phyloP scores from a whole-genome alignment of 2,329 filamentous ascomycete species.

The Neurospora sp. region DNA sequence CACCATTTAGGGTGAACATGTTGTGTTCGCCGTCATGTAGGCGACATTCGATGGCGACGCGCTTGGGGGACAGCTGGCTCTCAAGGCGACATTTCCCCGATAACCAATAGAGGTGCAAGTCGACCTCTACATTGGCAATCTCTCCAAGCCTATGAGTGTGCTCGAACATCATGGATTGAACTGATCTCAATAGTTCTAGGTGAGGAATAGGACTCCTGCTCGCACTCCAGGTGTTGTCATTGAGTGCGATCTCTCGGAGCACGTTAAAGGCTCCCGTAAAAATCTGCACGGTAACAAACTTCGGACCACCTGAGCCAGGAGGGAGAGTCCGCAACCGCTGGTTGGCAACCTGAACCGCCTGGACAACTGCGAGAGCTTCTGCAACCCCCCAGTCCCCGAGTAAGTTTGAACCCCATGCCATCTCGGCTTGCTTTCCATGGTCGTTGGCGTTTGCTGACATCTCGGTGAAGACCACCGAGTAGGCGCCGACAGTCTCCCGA shows the following conservation, averaged over 20 bases:
- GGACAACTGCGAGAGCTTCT: neutral
- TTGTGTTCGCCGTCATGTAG: neutral
- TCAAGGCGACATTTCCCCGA: rapidly evolving
- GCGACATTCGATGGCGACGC: neutral
- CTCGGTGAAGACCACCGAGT: neutral
- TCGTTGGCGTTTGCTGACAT: neutral
- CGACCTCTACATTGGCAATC: neutral
- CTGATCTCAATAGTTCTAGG: neutral
- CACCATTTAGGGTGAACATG: neutral
- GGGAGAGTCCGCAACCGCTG: neutral
- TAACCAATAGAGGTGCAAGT: neutral
- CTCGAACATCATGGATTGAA: neutral
- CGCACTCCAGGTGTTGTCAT: neutral
- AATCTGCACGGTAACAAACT: neutral
- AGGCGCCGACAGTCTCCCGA: neutral
- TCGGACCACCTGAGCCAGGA: neutral
- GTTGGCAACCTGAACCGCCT: neutral
- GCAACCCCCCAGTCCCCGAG: rapidly evolving
- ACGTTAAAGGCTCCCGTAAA: neutral
- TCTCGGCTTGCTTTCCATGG: neutral
- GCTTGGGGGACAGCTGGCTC: neutral
- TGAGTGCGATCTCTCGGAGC: neutral
- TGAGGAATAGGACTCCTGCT: neutral
- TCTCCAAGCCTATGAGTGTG: neutral
- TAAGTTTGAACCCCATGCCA: neutral